phyloP scores from a whole-genome alignment of 1,284 basidiomycete genomes.

The Ustilago hordei region DNA sequence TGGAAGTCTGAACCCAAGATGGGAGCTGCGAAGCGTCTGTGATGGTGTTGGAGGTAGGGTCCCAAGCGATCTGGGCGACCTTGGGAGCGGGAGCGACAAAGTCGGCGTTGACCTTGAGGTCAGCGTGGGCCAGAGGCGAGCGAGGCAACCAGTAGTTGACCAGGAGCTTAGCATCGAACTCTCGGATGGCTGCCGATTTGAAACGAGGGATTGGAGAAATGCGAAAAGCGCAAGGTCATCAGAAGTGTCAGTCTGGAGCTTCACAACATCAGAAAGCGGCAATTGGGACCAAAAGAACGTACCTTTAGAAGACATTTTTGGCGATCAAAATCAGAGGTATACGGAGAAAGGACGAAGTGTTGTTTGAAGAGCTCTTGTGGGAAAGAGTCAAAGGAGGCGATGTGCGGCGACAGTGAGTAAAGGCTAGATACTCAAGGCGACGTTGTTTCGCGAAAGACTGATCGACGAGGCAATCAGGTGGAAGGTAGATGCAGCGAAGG shows the following conservation, averaged over 20 bases:
- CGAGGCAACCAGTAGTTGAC: conserved; percentile 69
- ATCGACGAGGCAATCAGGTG: conserved; percentile 19
- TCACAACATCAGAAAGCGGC: not conserved
- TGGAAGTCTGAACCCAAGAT: conserved; percentile 77
- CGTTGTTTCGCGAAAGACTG: conserved; percentile 21
- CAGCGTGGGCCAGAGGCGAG: conserved; percentile 61
- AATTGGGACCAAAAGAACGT: conserved; percentile 14
- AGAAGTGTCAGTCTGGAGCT: conserved; percentile 6
- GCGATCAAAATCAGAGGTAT: conserved; percentile 26
- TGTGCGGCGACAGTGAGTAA: conserved; percentile 45
- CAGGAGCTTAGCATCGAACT: conserved; percentile 69
- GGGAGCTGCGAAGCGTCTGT: conserved; percentile 82
- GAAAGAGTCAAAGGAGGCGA: conserved; percentile 14
- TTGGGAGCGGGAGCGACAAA: conserved; percentile 66
- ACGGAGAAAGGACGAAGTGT: not conserved
- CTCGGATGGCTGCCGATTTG: conserved; percentile 59
- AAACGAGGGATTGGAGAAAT: not conserved
- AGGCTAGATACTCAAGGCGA: conserved; percentile 55
- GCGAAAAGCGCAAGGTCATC: not conserved
- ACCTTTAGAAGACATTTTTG: conserved; percentile 58
- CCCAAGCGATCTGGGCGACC: conserved; percentile 78
- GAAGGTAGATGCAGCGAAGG: conserved; percentile 2
- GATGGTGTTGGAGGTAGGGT: conserved; percentile 82
- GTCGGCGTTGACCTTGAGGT: conserved; percentile 58
- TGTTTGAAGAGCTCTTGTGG: conserved; percentile 7